phyloP scores from a whole-genome alignment of 768 basidiomycete genomes.

The Amanita muscaria region DNA sequence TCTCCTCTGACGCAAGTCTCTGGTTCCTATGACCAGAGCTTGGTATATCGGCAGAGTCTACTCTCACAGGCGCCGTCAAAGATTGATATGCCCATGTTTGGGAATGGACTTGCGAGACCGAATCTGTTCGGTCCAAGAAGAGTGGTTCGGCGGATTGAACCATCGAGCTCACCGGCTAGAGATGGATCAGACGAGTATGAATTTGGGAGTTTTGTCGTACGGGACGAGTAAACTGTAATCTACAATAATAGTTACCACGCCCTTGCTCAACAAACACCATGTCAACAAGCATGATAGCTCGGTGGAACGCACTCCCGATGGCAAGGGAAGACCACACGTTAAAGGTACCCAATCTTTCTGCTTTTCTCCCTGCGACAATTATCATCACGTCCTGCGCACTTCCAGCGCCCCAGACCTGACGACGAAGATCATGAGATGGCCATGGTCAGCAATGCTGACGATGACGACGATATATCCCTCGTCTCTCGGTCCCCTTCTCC shows the following conservation, averaged over 20 bases:
- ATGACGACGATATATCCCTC: slow-evolving; percentile 67
- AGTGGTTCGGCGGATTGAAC: slow-evolving; percentile 13
- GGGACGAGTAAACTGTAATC: too few relatives aligned
- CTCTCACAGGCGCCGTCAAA: slow-evolving; percentile 54
- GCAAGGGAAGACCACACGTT: slow-evolving; percentile 25
- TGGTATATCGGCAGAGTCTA: slow-evolving; percentile 62
- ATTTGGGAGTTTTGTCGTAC: slow-evolving; percentile 73
- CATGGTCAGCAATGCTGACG: slow-evolving; percentile 47
- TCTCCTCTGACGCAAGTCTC: slow-evolving; percentile 59
- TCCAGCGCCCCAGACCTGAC: slow-evolving; percentile 57
- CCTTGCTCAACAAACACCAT: slow-evolving; percentile 24
- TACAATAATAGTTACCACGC: background rate
- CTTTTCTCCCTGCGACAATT: slow-evolving; percentile 32
- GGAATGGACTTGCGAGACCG: slow-evolving; percentile 36
- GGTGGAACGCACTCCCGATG: slow-evolving; percentile 65
- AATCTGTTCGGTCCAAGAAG: slow-evolving; percentile 34
- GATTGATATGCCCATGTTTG: slow-evolving; percentile 44
- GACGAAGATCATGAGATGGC: slow-evolving; percentile 36
- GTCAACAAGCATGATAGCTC: slow-evolving; percentile 56
- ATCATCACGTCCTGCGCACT: slow-evolving; percentile 37
- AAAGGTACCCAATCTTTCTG: slow-evolving; percentile 66
- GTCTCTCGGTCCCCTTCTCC: slow-evolving; percentile 78
- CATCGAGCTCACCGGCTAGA: slow-evolving; percentile 55
- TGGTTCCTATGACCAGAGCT: slow-evolving; percentile 64
- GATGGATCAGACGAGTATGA: slow-evolving; percentile 56